A percentile compares a stretch with the other conserved stretches of the same genome.
phyloP scores from a whole-genome alignment of 495 filamentous ascomycete genomes.

The Penicillium robsamsonii region DNA sequence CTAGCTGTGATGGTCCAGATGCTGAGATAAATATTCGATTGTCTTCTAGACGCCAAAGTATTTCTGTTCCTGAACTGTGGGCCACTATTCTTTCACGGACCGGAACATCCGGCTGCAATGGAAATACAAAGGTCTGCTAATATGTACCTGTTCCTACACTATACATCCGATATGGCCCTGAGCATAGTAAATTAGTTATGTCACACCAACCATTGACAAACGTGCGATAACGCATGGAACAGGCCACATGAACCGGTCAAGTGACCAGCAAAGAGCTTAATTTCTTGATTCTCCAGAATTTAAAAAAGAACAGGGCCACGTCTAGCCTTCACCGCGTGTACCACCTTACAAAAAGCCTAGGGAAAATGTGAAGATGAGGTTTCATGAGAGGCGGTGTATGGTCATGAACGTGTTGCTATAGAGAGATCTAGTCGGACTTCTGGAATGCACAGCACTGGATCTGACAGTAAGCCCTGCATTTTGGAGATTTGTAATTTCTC shows the following conservation, averaged over 20 bases:
- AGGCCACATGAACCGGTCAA: constrained; percentile 21
- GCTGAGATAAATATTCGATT: neutral
- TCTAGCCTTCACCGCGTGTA: constrained; percentile 7
- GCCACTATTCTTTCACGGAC: neutral
- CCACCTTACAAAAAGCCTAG: neutral
- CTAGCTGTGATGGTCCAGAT: constrained; percentile 7
- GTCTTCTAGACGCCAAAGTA: neutral
- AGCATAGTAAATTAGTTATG: neutral
- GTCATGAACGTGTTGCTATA: neutral
- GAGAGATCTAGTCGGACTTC: neutral
- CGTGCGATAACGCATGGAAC: constrained; percentile 1
- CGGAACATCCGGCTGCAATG: neutral
- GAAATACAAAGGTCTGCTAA: neutral
- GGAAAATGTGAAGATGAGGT: neutral
- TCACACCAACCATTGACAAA: neutral
- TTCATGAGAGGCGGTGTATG: constrained; percentile 2
- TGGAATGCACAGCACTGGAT: neutral
- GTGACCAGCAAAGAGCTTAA: constrained; percentile 19
- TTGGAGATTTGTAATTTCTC: neutral
- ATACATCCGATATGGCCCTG: too few relatives aligned
- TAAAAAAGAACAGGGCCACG: neutral
- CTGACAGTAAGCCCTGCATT: neutral
- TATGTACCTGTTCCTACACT: neutral
- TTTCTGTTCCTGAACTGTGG: constrained; percentile 1
- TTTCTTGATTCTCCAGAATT: neutral